Conservation (phyloP, 2,329 filamentous ascomycete species). For the Diplodia scrobiculata region DNA sequence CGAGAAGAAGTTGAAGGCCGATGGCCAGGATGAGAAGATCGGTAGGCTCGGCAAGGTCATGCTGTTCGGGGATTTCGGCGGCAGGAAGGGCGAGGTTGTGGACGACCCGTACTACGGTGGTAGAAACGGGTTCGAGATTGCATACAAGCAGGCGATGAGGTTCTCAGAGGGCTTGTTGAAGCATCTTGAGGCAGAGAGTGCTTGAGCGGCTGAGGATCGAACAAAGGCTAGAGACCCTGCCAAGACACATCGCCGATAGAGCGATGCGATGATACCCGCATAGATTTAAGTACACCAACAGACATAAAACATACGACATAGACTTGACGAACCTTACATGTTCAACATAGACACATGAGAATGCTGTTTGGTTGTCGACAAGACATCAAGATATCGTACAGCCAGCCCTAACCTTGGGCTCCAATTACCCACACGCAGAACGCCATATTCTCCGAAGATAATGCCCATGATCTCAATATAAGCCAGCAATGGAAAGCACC, state of each 20-base stretch:
- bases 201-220: background rate
- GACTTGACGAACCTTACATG: background rate
- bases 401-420: background rate
- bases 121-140: constrained; percentile 74
- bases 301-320: background rate
- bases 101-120: constrained; percentile 94
- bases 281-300: background rate
- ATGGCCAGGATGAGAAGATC: constrained; percentile 41
- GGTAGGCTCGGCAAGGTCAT: constrained; percentile 60
- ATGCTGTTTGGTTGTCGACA: background rate
- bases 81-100: constrained; percentile 65
- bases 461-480: background rate
- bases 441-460: background rate
- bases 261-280: constrained; percentile 25
- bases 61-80: constrained; percentile 83
- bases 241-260: background rate
- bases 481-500: background rate
- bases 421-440: background rate
- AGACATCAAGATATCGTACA: background rate
- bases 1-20: constrained; percentile 46
- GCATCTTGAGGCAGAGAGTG: constrained; percentile 51
- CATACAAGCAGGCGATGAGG: constrained; percentile 79
- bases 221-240: background rate
- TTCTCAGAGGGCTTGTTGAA: constrained; percentile 77
- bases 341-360: background rate